phyloP scores from a whole-genome alignment of 2,329 filamentous ascomycete species.

The Arthrobotrys musiformis region DNA sequence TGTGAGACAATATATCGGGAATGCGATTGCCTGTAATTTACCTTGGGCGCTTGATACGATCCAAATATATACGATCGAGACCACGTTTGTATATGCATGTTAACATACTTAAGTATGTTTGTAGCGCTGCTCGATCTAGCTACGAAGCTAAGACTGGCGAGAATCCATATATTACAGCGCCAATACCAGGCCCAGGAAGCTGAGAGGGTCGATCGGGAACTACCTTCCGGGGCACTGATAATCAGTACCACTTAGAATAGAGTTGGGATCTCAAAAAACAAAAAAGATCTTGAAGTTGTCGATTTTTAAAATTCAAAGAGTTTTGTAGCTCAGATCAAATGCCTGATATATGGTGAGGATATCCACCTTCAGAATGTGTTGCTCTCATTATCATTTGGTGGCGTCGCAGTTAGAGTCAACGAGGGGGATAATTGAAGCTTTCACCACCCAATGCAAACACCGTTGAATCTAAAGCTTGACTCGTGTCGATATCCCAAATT shows the following conservation, averaged over 20 bases:
- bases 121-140: no score
- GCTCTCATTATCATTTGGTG: slow-evolving; percentile 24
- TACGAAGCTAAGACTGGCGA: no score
- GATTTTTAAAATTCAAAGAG: background rate
- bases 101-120: no score
- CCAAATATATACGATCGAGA: no score
- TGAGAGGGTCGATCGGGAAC: slow-evolving; percentile 22
- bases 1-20: no score
- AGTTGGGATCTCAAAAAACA: background rate
- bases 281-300: slow-evolving; percentile 21
- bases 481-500: background rate
- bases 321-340: no score
- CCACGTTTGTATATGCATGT: no score
- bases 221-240: slow-evolving; percentile 49
- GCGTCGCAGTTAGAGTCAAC: slow-evolving; percentile 35
- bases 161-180: background rate
- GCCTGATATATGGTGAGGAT: background rate
- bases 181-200: slow-evolving; percentile 4
- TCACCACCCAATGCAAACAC: no score
- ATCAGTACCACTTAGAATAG: slow-evolving; percentile 22
- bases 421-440: no score
- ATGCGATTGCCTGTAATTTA: no score
- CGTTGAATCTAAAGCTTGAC: background rate
- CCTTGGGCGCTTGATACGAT: no score
- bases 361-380: slow-evolving; percentile 32